These are phyloP conservation scores for Tympanopsis confertula DNA, from an alignment of 2,329 filamentous ascomycete species.

Conservation along the genomic window DNA sequence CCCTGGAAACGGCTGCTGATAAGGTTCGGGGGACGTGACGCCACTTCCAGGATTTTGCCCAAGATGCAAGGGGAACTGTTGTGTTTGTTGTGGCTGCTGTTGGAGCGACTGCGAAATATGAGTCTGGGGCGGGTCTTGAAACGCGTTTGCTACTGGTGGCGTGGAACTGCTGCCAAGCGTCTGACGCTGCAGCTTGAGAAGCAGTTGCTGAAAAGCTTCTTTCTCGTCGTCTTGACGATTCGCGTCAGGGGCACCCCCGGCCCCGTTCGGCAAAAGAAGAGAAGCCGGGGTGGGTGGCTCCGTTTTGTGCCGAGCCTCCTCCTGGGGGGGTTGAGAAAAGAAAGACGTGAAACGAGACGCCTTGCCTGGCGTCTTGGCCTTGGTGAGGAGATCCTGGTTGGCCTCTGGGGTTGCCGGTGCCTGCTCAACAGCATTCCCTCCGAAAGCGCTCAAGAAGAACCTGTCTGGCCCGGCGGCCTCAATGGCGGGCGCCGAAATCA, in stretches of 20 bases:
- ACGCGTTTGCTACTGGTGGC: constrained; percentile 29
- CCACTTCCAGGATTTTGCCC: constrained; percentile 21
- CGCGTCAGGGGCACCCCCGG: constrained; percentile 16
- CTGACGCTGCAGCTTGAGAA: constrained; percentile 67
- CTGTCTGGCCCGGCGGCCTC: constrained; percentile 63
- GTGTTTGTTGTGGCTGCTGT: constrained; percentile 9
- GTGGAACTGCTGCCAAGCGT: constrained; percentile 28
- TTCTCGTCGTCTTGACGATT: constrained; percentile 56
- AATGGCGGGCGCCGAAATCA: constrained; percentile 47
- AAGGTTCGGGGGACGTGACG: constrained; percentile 34
- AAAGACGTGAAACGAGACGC: constrained; percentile 81
- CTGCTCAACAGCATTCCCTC: constrained; percentile 31
- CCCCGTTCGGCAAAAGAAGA: constrained; percentile 8
- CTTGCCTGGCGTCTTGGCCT: constrained; percentile 47
- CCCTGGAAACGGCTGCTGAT: constrained; percentile 31
- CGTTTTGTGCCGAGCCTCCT: constrained; percentile 37
- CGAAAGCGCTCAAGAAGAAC: constrained; percentile 56
- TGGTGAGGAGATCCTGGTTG: constrained; percentile 31
- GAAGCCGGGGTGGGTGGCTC: constrained; percentile 23
- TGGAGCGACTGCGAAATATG: constrained; percentile 12
- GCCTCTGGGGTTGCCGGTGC: constrained; percentile 20
- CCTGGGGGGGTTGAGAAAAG: constrained; percentile 41
- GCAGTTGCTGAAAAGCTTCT: constrained; percentile 71
- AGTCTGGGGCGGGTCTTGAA: constrained; percentile 23
- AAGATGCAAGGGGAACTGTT: constrained; percentile 7